Evolutionary conservation across 2,329 filamentous ascomycete species (phyloP).

Genomic region (Calonectria pseudoreteaudii): DNA sequence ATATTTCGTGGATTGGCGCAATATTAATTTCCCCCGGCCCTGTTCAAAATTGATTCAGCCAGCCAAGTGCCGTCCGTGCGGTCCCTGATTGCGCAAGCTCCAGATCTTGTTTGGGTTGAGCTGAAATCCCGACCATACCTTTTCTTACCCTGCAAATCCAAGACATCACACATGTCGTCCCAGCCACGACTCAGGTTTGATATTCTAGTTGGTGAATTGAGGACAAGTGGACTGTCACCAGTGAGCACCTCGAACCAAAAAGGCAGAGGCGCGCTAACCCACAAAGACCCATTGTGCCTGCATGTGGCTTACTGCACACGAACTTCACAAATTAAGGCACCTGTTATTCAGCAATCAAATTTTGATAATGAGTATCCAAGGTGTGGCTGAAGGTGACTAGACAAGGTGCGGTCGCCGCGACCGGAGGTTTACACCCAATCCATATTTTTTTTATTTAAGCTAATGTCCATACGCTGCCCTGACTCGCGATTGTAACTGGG

Average conservation of each 20-base stretch:
- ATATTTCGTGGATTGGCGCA: neutral
- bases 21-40: neutral
- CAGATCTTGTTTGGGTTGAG: neutral
- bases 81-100: neutral
- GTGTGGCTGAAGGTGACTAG: too few species aligned
- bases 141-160: neutral
- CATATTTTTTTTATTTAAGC: too few species aligned
- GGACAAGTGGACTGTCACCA: neutral
- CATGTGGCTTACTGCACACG: too few species aligned
- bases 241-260: neutral
- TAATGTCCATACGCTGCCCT: too few species aligned
- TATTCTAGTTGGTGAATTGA: neutral
- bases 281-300: too few species aligned
- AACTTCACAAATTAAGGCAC: too few species aligned
- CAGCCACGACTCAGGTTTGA: neutral
- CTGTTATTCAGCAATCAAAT: too few species aligned
- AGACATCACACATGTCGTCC: neutral
- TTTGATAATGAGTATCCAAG: too few species aligned
- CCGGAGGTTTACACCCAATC: too few species aligned
- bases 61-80: neutral
- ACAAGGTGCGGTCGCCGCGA: too few species aligned
- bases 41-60: neutral
- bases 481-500: too few species aligned
- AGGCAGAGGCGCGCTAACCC: too few species aligned
- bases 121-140: neutral